Base-by-base conservation (phyloP, 441 rosid genomes). In the Pelargonium fulgidum region DNA sequence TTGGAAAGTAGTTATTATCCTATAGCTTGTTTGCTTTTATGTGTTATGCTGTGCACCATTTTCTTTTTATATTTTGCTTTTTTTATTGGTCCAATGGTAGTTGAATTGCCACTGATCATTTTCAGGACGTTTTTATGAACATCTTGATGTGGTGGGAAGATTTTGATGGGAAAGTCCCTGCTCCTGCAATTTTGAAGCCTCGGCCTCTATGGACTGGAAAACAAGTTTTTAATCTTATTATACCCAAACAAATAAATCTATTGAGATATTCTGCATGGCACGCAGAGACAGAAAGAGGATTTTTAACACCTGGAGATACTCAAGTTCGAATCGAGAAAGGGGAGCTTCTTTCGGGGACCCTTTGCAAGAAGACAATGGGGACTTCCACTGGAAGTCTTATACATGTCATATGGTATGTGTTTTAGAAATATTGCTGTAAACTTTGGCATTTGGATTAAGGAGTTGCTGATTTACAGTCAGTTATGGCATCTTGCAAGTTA, bases 61-160 rank as follows among this genome's bases (percentile, higher is more conserved):
- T 7, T 73, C 13, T 72, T 33, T 70, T 36, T 33, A 68, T 12
- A 54, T 47, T 75, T 17, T 72, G 24, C 7, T 68, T 69, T 13
- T n/a, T 56, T 54, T 50, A 16, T 66, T 68, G 22, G 33, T 68
- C 20, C 36, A 33, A 2, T 14, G 47, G 14, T 16, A 16, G 14
- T 68, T 64, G 75, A 26, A 75, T 36, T 36, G 78, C 13, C 47
- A 39, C 63, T 65, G 8, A 68, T 64, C 50, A 66, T 62, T 65
- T 72, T 67, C 85, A 95, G 99, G 98, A 95, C 81, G 99, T 95
- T 33, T 95, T 95, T 75, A 95, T 95, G 99, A 95, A 95, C 76
- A 85, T 79, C 54, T 86, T 92, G 83, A 95, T 95, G 98, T 95
- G 99, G 99, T 95, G 99, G 99, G 99, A 95, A 84, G 99, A 95